Evolutionary conservation across 2,329 filamentous ascomycete species (phyloP), one percentile per base, ranked within the genome.

Genomic region (Polytolypa hystricis): DNA sequence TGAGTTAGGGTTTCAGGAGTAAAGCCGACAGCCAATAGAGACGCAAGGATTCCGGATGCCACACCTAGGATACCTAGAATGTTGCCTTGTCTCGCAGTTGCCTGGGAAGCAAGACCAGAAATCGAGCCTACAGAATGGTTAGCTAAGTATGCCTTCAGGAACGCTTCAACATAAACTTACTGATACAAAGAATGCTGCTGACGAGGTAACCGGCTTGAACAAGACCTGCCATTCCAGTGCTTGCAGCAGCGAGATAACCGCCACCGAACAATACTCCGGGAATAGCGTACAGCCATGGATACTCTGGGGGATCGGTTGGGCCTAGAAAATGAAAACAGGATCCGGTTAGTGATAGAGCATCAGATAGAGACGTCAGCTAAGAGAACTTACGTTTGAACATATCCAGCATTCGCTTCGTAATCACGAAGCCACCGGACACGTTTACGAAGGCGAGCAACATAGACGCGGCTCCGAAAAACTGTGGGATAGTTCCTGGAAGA

Each of bases 401-500:
- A 56, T 93, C 85, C 29, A 94, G 67, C 86, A 94, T 94, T 44
- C 86, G 73, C 62, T 93, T 93, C 3, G 85, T 93, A 41, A 94
- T 84, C 29, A 93, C 81, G 42, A 94, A 94, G 0, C 86, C 86
- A 40, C 86, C 86, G 0, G 82, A 80, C 2, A 94, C 78, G 46
- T 93, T 93, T 43, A 93, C 82, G 53, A 91, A 93, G 0, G 85
- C 85, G 14, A 94, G 64, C 4, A 91, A 65, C 1, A 93, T 86
- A 1, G 84, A 93, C 1, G 77, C 60, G 2, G 85, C 82, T 37
- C 85, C 86, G 23, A 94, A 74, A 2, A 65, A 60, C 54, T 93
- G 84, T 0, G 85, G 85, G 4, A 93, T 67, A 0, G 84, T 93
- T 49, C 79, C 75, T 0, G 84, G 84, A 0, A 84, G 45, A 51